Evolutionary conservation across 306 rosid genomes (phyloP).

Genomic region (Cicer pinnatifidum): DNA sequence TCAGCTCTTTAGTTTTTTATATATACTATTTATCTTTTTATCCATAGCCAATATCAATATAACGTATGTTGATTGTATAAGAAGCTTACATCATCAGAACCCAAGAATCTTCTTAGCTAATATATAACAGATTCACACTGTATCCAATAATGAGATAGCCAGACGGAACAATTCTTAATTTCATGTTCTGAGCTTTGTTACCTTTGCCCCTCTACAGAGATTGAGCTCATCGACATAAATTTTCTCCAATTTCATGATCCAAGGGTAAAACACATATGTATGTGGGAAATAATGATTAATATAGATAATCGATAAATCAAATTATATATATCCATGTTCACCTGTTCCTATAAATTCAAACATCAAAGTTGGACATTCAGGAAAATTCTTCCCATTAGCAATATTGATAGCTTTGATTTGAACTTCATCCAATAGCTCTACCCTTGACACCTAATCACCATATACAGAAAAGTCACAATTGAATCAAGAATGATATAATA

Average conservation of each 20-base stretch:
- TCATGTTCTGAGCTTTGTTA: constrained; percentile 7
- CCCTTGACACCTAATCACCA: constrained; percentile 82
- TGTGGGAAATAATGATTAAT: constrained; percentile 34
- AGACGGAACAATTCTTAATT: constrained; percentile 14
- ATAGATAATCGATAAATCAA: not conserved
- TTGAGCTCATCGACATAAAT: constrained; percentile 25
- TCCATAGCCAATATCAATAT: not conserved
- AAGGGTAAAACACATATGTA: constrained; percentile 22
- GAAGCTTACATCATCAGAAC: constrained; percentile 23
- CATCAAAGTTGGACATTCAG: constrained; percentile 85
- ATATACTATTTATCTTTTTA: constrained; percentile 9
- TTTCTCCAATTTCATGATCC: constrained; percentile 33
- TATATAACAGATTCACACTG: not conserved
- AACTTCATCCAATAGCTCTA: constrained; percentile 94
- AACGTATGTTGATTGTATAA: constrained; percentile 8
- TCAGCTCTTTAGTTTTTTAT: not conserved
- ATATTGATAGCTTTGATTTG: constrained; percentile 87
- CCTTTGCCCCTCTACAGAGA: not conserved
- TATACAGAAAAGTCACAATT: constrained; percentile 30
- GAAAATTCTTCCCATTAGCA: constrained; percentile 85
- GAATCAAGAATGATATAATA: constrained; percentile 19
- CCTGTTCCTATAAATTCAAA: constrained; percentile 97
- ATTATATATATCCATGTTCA: constrained; percentile 32
- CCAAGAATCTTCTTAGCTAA: constrained; percentile 1
- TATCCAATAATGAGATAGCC: constrained; percentile 10